A percentile compares a stretch with the other conserved stretches of the same genome.
These are phyloP conservation scores for Coelastrella sp. DNA, from an alignment of 139 green algal species.

Conservation along the genomic window DNA sequence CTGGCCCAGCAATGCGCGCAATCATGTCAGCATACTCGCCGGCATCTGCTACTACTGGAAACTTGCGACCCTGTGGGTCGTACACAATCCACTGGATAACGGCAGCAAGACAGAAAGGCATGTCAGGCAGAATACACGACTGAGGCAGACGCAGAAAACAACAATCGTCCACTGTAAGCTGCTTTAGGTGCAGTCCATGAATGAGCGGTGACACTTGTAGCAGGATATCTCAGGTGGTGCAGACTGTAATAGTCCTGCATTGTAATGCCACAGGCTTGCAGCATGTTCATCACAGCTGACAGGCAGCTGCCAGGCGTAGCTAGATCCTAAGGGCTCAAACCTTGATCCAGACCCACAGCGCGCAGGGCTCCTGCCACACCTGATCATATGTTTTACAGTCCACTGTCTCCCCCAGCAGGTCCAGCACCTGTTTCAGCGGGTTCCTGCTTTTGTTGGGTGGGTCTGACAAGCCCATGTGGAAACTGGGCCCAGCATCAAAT, in stretches of 20 bases:
- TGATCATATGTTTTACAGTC: slow-evolving; percentile 69
- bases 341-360: background rate
- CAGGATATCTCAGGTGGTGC: background rate
- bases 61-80: slow-evolving; percentile 68
- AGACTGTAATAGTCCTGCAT: too few species aligned
- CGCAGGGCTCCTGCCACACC: slow-evolving; percentile 44
- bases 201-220: too few species aligned
- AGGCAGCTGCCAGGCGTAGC: background rate
- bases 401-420: slow-evolving; percentile 74
- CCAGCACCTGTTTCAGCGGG: slow-evolving; percentile 79
- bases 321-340: background rate
- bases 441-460: slow-evolving; percentile 63
- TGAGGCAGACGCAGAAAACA: background rate
- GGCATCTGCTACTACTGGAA: slow-evolving; percentile 69
- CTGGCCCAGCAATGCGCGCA: slow-evolving; percentile 48
- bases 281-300: background rate
- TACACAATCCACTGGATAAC: slow-evolving; percentile 83
- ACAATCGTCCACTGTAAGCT: background rate
- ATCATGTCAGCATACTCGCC: slow-evolving; percentile 71
- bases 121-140: background rate
- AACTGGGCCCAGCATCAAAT: slow-evolving; percentile 92
- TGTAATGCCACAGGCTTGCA: too few species aligned
- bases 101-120: background rate
- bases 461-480: slow-evolving; percentile 81
- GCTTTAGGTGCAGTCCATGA: too few species aligned